Conservation (phyloP, 306 rosid genomes). For the Cajanus cajan region DNA sequence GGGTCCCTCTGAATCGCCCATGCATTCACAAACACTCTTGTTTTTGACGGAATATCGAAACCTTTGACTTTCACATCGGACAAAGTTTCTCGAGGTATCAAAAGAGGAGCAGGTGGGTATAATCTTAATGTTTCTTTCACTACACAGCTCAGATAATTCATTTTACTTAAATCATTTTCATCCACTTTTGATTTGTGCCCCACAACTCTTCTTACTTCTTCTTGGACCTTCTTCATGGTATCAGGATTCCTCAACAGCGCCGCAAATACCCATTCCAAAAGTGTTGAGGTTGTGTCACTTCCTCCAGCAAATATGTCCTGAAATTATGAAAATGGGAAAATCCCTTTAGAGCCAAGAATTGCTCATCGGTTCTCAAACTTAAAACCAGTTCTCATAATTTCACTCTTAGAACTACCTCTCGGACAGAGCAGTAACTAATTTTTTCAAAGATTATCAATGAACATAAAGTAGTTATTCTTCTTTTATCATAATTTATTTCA, state of each 20-base stretch:
- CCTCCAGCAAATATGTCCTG: conserved; percentile 29
- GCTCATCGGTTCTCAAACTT: background rate
- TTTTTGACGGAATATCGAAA: conserved; percentile 13
- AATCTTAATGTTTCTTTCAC: conserved; percentile 17
- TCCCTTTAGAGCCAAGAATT: background rate
- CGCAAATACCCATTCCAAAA: conserved; percentile 24
- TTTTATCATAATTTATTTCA: no score
- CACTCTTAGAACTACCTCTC: no score
- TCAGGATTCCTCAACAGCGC: conserved; percentile 17
- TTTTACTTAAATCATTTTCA: conserved; percentile 26
- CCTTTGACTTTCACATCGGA: background rate
- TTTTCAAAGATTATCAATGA: no score
- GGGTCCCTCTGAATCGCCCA: conserved; percentile 38
- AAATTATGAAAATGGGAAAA: background rate
- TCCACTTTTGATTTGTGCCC: conserved; percentile 20
- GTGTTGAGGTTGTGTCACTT: conserved; percentile 10
- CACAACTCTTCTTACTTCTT: conserved; percentile 30
- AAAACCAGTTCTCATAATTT: background rate
- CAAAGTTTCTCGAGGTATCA: conserved; percentile 26
- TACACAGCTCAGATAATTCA: conserved; percentile 48
- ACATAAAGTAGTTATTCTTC: no score
- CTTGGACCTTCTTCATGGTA: conserved; percentile 15
- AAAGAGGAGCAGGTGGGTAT: conserved; percentile 44
- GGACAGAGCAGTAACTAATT: no score
- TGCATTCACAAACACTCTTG: conserved; percentile 13